Conservation (phyloP, 192 early-diverging fungal species). For the Coemansia sp. region DNA sequence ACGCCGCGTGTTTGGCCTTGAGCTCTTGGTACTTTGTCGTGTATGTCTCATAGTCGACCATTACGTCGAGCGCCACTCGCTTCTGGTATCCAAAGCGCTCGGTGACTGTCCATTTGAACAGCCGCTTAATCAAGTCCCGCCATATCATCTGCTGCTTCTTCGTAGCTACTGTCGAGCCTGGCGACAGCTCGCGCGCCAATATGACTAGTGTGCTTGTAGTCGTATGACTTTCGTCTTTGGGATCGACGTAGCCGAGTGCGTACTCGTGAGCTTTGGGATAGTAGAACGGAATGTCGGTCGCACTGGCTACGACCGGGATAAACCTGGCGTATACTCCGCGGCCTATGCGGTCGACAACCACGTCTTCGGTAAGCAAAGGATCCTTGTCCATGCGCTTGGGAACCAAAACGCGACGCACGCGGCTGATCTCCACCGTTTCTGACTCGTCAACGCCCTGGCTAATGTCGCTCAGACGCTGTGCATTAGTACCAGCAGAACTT, state of each 20-base stretch:
- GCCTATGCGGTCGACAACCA: slow-evolving; percentile 16
- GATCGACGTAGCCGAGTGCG: slow-evolving; percentile 36
- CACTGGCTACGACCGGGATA: slow-evolving; percentile 16
- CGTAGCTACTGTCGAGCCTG: slow-evolving; percentile 24
- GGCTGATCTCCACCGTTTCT: slow-evolving; percentile 1
- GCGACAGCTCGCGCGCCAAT: slow-evolving; percentile 24
- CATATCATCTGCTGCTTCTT: slow-evolving; percentile 63
- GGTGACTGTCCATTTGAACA: slow-evolving; percentile 79
- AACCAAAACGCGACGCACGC: slow-evolving; percentile 27
- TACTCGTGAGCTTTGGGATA: slow-evolving; percentile 45
- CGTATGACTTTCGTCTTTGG: not conserved
- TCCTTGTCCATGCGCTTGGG: slow-evolving; percentile 56
- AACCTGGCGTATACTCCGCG: slow-evolving; percentile 29
- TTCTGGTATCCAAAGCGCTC: slow-evolving; percentile 75
- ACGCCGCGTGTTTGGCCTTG: slow-evolving; percentile 68
- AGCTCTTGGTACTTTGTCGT: slow-evolving; percentile 63
- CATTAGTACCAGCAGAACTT: not conserved
- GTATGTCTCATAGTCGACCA: slow-evolving; percentile 73
- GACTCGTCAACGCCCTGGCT: not conserved
- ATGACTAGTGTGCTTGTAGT: slow-evolving; percentile 10
- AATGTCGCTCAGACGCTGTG: too few relatives aligned
- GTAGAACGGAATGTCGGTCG: slow-evolving; percentile 49
- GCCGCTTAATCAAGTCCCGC: slow-evolving; percentile 63
- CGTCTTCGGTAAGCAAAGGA: slow-evolving; percentile 27
- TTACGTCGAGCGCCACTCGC: slow-evolving; percentile 66